Conservation (phyloP, 306 rosid genomes). For the Prinsepia uniflora region DNA sequence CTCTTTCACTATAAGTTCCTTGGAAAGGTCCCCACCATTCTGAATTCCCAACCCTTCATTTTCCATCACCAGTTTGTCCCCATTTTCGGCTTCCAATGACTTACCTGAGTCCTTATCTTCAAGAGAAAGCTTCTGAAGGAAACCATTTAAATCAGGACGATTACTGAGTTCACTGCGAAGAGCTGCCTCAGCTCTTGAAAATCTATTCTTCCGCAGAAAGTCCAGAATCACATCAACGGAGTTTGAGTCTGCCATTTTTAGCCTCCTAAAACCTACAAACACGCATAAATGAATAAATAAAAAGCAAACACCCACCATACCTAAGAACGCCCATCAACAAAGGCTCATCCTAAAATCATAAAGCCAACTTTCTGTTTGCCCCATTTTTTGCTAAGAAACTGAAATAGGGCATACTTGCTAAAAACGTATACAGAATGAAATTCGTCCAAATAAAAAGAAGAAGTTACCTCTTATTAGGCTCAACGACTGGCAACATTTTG, state of each 20-base stretch:
- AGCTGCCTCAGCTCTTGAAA: constrained; percentile 89
- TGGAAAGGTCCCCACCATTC: constrained; percentile 52
- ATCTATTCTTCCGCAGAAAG: constrained; percentile 70
- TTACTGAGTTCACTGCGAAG: constrained; percentile 71
- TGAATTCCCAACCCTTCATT: constrained; percentile 38
- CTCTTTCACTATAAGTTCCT: constrained; percentile 88
- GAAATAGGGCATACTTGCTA: background rate
- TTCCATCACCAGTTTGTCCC: constrained; percentile 54
- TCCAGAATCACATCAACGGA: constrained; percentile 85
- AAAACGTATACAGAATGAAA: background rate
- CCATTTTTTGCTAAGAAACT: constrained; percentile 12
- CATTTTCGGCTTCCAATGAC: constrained; percentile 40
- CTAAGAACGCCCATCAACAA: constrained; percentile 27
- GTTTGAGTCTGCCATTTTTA: constrained; percentile 62
- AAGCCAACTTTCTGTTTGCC: constrained; percentile 14
- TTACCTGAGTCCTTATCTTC: constrained; percentile 53
- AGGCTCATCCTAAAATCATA: constrained; percentile 28
- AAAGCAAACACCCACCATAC: constrained; percentile 20
- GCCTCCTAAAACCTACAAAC: constrained; percentile 49
- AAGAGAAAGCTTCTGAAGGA: constrained; percentile 62
- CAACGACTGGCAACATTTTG: constrained; percentile 45
- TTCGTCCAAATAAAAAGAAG: background rate
- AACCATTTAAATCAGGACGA: constrained; percentile 62
- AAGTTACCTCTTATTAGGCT: constrained; percentile 52
- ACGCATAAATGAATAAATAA: background rate